phyloP scores from a whole-genome alignment of 2,329 filamentous ascomycete species.

The Drechslerella dactyloides region DNA sequence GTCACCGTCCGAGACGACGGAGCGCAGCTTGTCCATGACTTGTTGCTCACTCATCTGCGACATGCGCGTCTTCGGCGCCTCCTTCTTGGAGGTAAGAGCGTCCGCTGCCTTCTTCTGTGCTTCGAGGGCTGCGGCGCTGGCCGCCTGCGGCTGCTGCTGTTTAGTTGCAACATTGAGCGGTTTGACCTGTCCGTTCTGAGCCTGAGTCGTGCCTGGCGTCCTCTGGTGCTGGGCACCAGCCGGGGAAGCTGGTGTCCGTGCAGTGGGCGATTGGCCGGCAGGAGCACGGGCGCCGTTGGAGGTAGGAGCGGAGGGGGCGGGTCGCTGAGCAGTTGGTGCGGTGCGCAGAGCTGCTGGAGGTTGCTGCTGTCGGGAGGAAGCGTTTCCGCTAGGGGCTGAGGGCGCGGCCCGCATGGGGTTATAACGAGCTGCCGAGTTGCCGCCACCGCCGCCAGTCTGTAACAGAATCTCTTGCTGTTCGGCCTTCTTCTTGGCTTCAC shows the following conservation, averaged over 20 bases:
- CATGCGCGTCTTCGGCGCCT: constrained; percentile 83
- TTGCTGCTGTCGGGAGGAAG: constrained; percentile 63
- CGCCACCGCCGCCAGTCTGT: constrained; percentile 66
- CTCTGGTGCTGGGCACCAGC: constrained; percentile 49
- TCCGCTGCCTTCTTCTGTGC: constrained; percentile 78
- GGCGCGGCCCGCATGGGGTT: constrained; percentile 86
- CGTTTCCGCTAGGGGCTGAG: constrained; percentile 69
- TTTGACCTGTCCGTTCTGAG: constrained; percentile 65
- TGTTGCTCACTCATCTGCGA: constrained; percentile 97
- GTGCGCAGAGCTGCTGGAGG: constrained; percentile 63
- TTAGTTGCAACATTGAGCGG: constrained; percentile 79
- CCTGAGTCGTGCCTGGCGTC: constrained; percentile 57
- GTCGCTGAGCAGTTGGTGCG: constrained; percentile 71
- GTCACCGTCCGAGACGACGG: constrained; percentile 94
- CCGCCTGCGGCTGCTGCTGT: constrained; percentile 54
- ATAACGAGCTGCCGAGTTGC: constrained; percentile 70
- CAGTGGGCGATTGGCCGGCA: constrained; percentile 40
- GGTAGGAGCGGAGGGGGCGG: constrained; percentile 75
- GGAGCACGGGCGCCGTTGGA: constrained; percentile 53
- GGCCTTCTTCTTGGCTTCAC: constrained; percentile 70
- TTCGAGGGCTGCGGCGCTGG: constrained; percentile 61
- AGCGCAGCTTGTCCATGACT: constrained; percentile 93
- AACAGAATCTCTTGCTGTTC: constrained; percentile 81
- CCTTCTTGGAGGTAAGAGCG: constrained; percentile 85
- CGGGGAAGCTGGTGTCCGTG: constrained; percentile 53